Conservation (phyloP, 148 eudicot species). For the Vaccinium macrocarpon region DNA sequence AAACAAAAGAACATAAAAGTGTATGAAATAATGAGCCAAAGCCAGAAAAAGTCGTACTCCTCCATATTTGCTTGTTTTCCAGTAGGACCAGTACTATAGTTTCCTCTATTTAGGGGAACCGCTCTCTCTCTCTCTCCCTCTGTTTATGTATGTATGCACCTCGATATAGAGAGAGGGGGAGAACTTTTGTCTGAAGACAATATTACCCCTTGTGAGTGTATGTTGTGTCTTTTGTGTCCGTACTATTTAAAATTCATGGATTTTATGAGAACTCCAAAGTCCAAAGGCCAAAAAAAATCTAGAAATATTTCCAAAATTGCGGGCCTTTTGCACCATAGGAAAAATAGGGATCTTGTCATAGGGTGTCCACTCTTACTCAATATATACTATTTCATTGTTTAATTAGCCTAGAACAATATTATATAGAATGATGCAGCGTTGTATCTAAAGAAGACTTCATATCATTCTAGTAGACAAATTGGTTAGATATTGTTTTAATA, state of each 20-base stretch:
- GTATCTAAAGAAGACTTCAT: no score
- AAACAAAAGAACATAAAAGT: constrained; percentile 20
- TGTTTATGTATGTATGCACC: no score
- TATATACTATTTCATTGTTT: not conserved
- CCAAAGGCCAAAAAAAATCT: not conserved
- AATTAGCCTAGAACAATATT: not conserved
- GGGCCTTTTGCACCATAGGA: not conserved
- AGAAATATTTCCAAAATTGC: not conserved
- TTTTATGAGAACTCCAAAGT: not conserved
- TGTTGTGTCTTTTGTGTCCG: not conserved
- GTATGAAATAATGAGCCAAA: constrained; percentile 20
- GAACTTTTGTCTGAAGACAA: not conserved
- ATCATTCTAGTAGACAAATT: no score
- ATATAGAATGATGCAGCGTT: not conserved
- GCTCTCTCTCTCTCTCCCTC: not conserved
- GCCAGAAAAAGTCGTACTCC: not conserved
- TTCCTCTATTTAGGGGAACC: not conserved
- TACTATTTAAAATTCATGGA: not conserved
- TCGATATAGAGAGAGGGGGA: not conserved
- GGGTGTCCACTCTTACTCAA: not conserved
- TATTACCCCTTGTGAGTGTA: not conserved
- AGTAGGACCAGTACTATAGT: not conserved
- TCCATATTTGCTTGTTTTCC: not conserved
- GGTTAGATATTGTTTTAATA: no score
- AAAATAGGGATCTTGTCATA: not conserved